Conservation (phyloP, 1,284 basidiomycete genomes). For the Amylostereum areolatum region DNA sequence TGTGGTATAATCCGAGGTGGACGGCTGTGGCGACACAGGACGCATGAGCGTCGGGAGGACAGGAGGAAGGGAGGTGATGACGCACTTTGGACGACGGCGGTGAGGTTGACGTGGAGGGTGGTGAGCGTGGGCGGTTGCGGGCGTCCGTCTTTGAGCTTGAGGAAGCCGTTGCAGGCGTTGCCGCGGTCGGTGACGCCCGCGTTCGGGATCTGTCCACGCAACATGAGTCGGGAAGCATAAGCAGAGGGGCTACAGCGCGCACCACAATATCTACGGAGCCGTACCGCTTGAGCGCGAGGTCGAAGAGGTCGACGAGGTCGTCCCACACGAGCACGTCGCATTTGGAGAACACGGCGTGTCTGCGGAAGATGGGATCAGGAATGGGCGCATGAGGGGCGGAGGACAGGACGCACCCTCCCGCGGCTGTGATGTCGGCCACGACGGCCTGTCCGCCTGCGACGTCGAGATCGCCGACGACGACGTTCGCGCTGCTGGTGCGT, state of each 20-base stretch:
- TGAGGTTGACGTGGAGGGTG: too few species aligned
- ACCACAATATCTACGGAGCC: constrained; percentile 50
- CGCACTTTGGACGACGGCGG: too few species aligned
- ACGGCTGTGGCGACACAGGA: too few species aligned
- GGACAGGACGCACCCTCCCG: constrained; percentile 40
- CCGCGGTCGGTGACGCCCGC: background rate
- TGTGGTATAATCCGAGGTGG: too few species aligned
- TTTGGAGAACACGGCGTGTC: constrained; percentile 34
- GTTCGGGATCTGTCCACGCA: background rate
- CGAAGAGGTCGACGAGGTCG: constrained; percentile 47
- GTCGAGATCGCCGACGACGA: constrained; percentile 51
- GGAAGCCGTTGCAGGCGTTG: background rate
- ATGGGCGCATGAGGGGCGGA: too few species aligned
- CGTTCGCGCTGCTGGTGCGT: constrained; percentile 28
- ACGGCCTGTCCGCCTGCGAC: constrained; percentile 31
- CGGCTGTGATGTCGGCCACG: constrained; percentile 33
- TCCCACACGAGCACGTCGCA: constrained; percentile 55
- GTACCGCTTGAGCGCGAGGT: constrained; percentile 38
- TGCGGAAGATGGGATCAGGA: too few species aligned
- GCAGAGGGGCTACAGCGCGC: too few species aligned
- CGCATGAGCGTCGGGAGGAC: too few species aligned
- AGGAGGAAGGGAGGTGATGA: too few species aligned
- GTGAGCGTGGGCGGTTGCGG: constrained; percentile 37
- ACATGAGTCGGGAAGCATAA: too few species aligned
- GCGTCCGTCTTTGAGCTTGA: constrained; percentile 24